Conservation (phyloP, 1,284 basidiomycete species). For the Moesziomyces globuligerus region DNA sequence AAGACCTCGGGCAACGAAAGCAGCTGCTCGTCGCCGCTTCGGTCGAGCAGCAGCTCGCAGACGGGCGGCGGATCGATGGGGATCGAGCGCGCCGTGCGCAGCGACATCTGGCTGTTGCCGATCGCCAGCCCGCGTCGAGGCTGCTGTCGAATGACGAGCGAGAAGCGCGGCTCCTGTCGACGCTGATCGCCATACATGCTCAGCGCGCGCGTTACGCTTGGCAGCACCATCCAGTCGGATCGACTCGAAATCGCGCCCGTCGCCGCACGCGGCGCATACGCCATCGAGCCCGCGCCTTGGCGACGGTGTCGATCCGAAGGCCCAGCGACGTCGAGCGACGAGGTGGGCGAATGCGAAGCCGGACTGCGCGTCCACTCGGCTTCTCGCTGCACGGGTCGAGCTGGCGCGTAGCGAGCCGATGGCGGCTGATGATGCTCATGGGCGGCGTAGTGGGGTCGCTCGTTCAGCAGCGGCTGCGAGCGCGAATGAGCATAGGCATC, state of each 20-base stretch:
- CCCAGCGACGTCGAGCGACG: neutral
- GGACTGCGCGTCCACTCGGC: constrained; percentile 11
- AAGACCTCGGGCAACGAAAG: constrained; percentile 44
- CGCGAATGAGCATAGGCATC: constrained; percentile 5
- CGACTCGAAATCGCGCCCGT: constrained; percentile 5
- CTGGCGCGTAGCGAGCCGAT: neutral
- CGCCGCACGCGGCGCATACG: neutral
- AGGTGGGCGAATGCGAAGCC: constrained; percentile 24
- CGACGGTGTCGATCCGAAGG: constrained; percentile 3
- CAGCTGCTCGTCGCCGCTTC: constrained; percentile 43
- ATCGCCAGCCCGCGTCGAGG: constrained; percentile 41
- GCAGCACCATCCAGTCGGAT: constrained; percentile 38
- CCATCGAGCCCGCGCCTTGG: constrained; percentile 1
- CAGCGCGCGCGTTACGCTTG: constrained; percentile 32
- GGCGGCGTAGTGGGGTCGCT: neutral
- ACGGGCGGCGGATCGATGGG: constrained; percentile 49
- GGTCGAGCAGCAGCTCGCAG: constrained; percentile 48
- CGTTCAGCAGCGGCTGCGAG: neutral
- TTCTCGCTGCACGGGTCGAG: constrained; percentile 1
- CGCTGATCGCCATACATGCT: constrained; percentile 22
- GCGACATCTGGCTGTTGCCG: constrained; percentile 49
- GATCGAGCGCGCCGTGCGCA: constrained; percentile 38
- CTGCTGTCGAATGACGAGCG: constrained; percentile 48
- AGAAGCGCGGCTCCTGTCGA: constrained; percentile 32
- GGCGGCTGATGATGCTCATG: constrained; percentile 6